These are phyloP conservation scores for Didymella pinodella DNA, from an alignment of 2,329 filamentous ascomycete genomes.

Conservation along the genomic window DNA sequence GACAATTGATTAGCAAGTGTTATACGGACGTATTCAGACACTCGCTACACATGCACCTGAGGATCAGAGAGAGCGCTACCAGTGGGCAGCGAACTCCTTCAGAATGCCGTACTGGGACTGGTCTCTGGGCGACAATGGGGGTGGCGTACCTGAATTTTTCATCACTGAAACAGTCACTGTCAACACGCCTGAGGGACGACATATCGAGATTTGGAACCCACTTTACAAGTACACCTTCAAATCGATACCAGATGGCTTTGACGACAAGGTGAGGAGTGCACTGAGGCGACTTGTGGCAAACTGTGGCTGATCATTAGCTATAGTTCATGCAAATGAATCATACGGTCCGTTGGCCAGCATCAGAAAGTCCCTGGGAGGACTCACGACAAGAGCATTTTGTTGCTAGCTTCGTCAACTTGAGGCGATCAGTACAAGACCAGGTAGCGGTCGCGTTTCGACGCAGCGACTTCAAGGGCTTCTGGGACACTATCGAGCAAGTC, in stretches of 20 bases:
- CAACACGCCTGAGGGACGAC: constrained; percentile 25
- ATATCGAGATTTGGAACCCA: constrained; percentile 37
- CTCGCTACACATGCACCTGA: constrained; percentile 30
- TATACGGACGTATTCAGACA: constrained; percentile 34
- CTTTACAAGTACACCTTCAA: constrained; percentile 42
- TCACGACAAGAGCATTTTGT: constrained; percentile 31
- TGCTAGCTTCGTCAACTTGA: constrained; percentile 12
- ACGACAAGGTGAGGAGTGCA: constrained; percentile 27
- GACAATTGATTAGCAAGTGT: constrained; percentile 36
- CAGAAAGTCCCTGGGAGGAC: constrained; percentile 25
- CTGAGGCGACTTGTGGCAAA: too few relatives aligned
- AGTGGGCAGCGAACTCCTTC: constrained; percentile 39
- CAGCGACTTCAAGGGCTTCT: constrained; percentile 48
- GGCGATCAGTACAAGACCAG: constrained; percentile 24
- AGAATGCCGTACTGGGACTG: constrained; percentile 50
- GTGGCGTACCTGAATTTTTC: constrained; percentile 39
- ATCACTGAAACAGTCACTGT: constrained; percentile 28
- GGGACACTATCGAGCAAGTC: constrained; percentile 30
- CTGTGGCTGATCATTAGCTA: not conserved
- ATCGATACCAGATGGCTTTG: constrained; percentile 36
- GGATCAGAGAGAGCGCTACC: constrained; percentile 31
- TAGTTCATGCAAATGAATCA: constrained; percentile 37
- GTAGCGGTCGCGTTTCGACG: constrained; percentile 22
- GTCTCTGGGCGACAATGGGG: constrained; percentile 33
- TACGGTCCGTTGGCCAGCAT: constrained; percentile 45